Evolutionary conservation across 2,329 filamentous ascomycete genomes (phyloP), one percentile per base, ranked within the genome.

Genomic region (Corniculantispora saksenae): DNA sequence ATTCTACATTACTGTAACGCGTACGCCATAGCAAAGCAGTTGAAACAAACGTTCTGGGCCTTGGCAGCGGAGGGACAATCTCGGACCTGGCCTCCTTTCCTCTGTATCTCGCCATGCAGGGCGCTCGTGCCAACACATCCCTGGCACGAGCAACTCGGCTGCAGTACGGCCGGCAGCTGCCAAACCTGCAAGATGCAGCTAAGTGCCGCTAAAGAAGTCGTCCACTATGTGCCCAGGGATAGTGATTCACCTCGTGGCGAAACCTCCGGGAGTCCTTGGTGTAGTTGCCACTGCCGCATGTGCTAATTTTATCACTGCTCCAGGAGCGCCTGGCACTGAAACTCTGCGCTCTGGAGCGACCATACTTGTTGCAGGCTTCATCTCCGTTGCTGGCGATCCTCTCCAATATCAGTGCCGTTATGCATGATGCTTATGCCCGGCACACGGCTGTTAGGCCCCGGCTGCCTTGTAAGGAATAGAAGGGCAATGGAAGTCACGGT

Each of bases 391-490:
- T 15, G 29, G 27, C 23, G 21, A 25, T 51, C 8, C 19, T 27
- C 29, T 9, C 9, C 47, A 21, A 47, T 38, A 40, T 47, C 25
- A 15, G 47, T 15, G 51, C 19, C 17, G 25, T 29, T 47, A 47
- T 51, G 58, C 48, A 61, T 51, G 35, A 21, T 61, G 58, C 43
- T 17, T 17, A 61, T 25, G 32, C 21, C 32, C 48, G 58, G 58
- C 47, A 29, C 58, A 17, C 43, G 56, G 56, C 8, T 27, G 43
- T 32, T 29, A 19, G 23, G 32, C 27, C 29, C 40, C 40, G 38
- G 43, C 12, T 12, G 43, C 54, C 58, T 15, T 53, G 58, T 32
- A 29, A 35, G 23, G 45, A 15, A 32, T 51, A n/a, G n/a, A 25
- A 48, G 40, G 21, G 32, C 27, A 29, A 23, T 40, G 10, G 58